Evolutionary conservation across 345 rosid genomes (phyloP), one percentile per base, ranked within the genome.

Genomic region (Mercurialis annua): DNA sequence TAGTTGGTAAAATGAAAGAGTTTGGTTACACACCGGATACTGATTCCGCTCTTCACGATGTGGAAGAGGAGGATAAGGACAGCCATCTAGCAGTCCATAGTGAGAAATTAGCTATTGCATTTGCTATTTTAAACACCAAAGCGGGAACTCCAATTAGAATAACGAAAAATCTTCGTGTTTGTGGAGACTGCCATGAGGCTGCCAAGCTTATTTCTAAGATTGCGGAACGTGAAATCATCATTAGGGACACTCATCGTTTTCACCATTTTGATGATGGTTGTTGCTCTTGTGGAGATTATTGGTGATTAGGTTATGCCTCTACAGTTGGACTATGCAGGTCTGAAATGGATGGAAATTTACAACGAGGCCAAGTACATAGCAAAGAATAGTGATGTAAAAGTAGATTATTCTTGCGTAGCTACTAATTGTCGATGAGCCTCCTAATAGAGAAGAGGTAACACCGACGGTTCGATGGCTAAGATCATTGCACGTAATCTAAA

Each of bases 41-140:
- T 2, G 85, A 76, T 58, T 83, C 87, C 0, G 92, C 96, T 0
- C 88, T 89, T 33, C 96, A 89, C 62, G 96, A 89, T 73, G 86
- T 87, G 50, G 96, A 89, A 70, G 89, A 87, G 55, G 92, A 86
- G 81, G 96, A 89, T 71, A 89, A 89, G 64, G 96, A 84, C 70
- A 53, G 82, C 27, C 96, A 89, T 76, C 79, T 87, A 30, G 84
- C 85, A 15, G 87, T 89, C 69, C 96, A 87, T 44, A 87, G 96
- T 68, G 96, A 89, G 81, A 89, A 87, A 64, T 48, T 89, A 65
- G 96, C 92, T 44, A 84, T 89, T 70, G 89, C 71, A 42, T 89
- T 85, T 78, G 90, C 89, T 29, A 67, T 89, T 65, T 59, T 85
- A 79, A 85, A 85, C 73, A 77, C 86, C 15, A 31, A 64, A 16